Base-by-base conservation (phyloP, 2,329 filamentous ascomycete species). In the Nannizziopsis arthrosporioides region DNA sequence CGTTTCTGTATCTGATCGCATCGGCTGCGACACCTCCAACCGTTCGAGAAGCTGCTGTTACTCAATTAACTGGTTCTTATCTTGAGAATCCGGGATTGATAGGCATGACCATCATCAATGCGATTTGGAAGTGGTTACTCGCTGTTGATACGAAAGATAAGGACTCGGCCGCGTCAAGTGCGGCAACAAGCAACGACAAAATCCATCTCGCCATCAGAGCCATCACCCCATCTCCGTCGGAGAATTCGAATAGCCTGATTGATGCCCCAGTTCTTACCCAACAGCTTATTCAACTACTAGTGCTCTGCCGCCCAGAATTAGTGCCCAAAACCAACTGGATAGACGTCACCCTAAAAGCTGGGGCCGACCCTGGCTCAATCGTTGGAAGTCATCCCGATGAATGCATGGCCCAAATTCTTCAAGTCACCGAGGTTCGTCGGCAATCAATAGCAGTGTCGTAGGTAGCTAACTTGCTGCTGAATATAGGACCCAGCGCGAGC, bases 271-370 rank as follows among this genome's bases (percentile, higher is more conserved):
- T 70, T 11, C 62, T 89, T 7, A 78, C 85, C 56, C 65, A 69
- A 18, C 87, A 94, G 61, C 80, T 94, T 57, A 78, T 88, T 54
- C 77, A 78, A 5, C 68, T 95, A 3, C 70, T 94, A 14, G 80
- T 94, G 14, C 72, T 98, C 19, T 83, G 84, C 48, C 83, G 86
- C 18, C 74, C 80, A 15, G 81, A 89, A 51, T 69, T 98, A 32
- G 76, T 96, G 50, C 82, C 87, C 0, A 77, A 78, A 51, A 74
- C 81, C 15, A 85, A 78, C 52, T 98, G 93, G 93, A 96, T 98
- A 59, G 82, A 92, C 37, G 69, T 88, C 2, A 94, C 86, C 59
- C 73, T 96, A 48, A 80, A 80, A 51, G 82, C 84, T 55, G 82
- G 82, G 10, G 71, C 87, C 10, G 92, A 98, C 63, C 92, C 92